These are phyloP conservation scores for Talaromyces sp. DNA, from an alignment of 2,329 filamentous ascomycete species.

Conservation along the genomic window DNA sequence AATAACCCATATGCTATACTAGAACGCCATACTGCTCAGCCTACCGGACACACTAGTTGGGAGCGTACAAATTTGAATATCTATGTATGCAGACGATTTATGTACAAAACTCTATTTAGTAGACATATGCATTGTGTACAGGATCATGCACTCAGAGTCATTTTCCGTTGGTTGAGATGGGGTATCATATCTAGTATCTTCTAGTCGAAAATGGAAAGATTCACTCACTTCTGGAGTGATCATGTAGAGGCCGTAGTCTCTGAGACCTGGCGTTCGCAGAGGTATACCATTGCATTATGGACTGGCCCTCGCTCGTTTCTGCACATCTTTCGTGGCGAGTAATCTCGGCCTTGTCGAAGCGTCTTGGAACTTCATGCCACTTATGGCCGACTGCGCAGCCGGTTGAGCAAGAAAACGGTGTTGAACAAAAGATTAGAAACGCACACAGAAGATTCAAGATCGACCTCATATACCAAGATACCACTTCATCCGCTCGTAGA, in stretches of 20 bases:
- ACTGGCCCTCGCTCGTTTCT: neutral
- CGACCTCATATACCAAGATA: constrained; percentile 56
- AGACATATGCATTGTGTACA: neutral
- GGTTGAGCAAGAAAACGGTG: neutral
- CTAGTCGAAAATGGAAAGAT: neutral
- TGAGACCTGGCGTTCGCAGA: neutral
- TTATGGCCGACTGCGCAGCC: neutral
- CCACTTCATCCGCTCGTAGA: constrained; percentile 64
- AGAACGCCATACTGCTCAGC: neutral
- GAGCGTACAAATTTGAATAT: neutral
- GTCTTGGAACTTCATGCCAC: too few species aligned
- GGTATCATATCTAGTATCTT: constrained; percentile 10
- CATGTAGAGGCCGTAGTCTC: neutral
- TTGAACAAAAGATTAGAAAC: too few species aligned
- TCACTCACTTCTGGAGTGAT: neutral
- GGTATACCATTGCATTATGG: neutral
- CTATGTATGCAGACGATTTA: neutral
- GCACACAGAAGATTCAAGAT: neutral
- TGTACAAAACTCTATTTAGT: neutral
- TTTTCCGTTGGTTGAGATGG: neutral
- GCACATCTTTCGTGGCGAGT: neutral
- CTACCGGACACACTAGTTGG: neutral
- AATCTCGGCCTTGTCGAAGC: neutral
- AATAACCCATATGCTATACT: neutral
- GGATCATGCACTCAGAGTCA: neutral